These are phyloP conservation scores for Dianthus caryophyllus DNA, from an alignment of 148 eudicot genomes.

Conservation along the genomic window DNA sequence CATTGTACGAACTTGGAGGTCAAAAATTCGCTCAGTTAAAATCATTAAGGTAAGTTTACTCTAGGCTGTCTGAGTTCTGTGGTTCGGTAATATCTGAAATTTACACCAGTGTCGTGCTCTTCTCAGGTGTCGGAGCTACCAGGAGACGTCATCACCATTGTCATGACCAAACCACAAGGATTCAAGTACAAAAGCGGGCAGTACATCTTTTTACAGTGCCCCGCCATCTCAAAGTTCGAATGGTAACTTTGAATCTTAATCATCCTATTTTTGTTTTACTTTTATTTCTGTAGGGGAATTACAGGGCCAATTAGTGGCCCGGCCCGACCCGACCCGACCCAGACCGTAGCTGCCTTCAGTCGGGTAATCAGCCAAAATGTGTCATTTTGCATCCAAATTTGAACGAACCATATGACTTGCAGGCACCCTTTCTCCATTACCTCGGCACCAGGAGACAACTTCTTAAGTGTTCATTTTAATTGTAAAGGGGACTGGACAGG, in stretches of 20 bases:
- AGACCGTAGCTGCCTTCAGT: too few relatives aligned
- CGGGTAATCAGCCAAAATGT: too few relatives aligned
- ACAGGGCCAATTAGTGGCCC: too few relatives aligned
- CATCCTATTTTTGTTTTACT: background rate
- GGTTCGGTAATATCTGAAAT: background rate
- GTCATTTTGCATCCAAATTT: too few relatives aligned
- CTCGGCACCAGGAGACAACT: conserved; percentile 89
- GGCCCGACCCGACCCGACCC: too few relatives aligned
- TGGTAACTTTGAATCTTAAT: conserved; percentile 43
- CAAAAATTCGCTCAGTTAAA: conserved; percentile 62
- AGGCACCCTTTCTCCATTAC: conserved; percentile 99
- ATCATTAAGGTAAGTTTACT: conserved; percentile 57
- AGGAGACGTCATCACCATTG: conserved; percentile 71
- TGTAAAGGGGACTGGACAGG: conserved; percentile 88
- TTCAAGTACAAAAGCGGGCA: conserved; percentile 95
- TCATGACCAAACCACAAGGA: conserved; percentile 76
- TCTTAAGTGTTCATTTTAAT: conserved; percentile 84
- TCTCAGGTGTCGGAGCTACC: conserved; percentile 76
- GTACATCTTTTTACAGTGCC: conserved; percentile 81
- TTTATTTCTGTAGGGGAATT: too few relatives aligned
- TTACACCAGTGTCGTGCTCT: background rate
- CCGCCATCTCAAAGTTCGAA: conserved; percentile 80
- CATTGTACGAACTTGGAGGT: conserved; percentile 61
- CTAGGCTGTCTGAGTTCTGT: background rate
- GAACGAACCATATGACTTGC: too few relatives aligned